Evolutionary conservation across 164 flowering plant species (phyloP), one percentile per base, ranked within the genome.

Genomic region (Vitis cinerea): DNA sequence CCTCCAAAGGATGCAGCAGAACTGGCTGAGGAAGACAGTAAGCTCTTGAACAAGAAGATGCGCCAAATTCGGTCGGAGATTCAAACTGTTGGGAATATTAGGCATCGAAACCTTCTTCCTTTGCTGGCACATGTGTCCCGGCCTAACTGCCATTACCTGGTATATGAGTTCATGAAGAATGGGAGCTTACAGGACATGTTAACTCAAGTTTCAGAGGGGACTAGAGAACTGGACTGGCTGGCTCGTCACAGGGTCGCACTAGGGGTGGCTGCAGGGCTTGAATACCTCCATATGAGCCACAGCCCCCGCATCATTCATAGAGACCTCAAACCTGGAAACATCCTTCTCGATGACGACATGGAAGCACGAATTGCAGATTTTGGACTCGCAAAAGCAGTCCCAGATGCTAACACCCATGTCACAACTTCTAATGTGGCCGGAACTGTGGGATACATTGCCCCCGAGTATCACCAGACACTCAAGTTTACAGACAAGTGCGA

Each of bases 401-500:
- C 99, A 0, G 90, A 87, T 12, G 81, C 83, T 0, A 31, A 86
- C 11, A 92, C 98, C 3, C 99, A 92, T 49, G 71, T 88, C 47
- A 73, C 97, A 0, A 77, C 88, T 23, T 88, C 97, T 1, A 88
- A 87, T 64, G 85, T 92, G 13, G 99, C 91, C 0, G 99, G 97
- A 30, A 94, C 97, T 1, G 72, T 84, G 15, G 99, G 98, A 2
- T 94, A 88, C 73, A 94, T 94, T 8, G 96, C 99, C 2, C 99
- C 99, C 0, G 99, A 94, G 80, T 94, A 90, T 70, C 84, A 88
- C 75, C 97, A 90, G 75, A 92, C 94, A 0, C 61, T 84, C 14
- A 92, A 92, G 80, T 90, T 94, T 82, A 92, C 98, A 0, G 99
- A 92, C 30, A 92, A 84, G 86, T 89, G 98, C 63, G 99, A 94